Conservation (phyloP, 202 grass and related monocot genomes). For the Saccharum hybrid region DNA sequence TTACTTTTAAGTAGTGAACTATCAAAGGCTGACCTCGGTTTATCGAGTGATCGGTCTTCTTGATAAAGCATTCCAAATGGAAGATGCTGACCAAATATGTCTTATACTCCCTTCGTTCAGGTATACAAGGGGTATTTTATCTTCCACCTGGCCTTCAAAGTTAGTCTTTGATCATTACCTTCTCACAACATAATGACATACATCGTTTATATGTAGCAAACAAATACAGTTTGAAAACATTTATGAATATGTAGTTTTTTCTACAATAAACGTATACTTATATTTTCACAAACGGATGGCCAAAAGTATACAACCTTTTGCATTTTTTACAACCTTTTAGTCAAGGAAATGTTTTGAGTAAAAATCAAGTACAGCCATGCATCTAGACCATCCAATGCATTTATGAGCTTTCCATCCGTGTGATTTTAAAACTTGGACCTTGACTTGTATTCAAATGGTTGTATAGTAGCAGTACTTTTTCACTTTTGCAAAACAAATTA, state of each 20-base stretch:
- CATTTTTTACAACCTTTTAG: background rate
- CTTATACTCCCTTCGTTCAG: background rate
- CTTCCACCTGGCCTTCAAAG: background rate
- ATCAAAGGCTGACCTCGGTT: background rate
- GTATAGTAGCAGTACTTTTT: background rate
- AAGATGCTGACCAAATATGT: background rate
- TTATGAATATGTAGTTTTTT: background rate
- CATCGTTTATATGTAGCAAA: background rate
- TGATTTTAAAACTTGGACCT: background rate
- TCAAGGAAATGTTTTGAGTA: background rate
- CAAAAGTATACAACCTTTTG: background rate
- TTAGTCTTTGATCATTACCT: background rate
- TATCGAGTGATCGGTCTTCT: background rate
- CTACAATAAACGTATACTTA: background rate
- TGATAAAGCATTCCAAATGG: background rate
- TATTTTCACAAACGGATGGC: background rate
- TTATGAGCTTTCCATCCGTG: background rate
- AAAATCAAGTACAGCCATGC: background rate
- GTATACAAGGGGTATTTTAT: background rate
- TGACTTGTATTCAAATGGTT: background rate
- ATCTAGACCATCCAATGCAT: background rate
- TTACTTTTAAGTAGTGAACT: background rate
- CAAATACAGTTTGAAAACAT: background rate
- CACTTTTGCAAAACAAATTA: background rate
- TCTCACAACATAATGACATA: background rate